These are phyloP conservation scores for Barnettozyma salicaria DNA, from an alignment of 805 yeast species.

Conservation along the genomic window DNA sequence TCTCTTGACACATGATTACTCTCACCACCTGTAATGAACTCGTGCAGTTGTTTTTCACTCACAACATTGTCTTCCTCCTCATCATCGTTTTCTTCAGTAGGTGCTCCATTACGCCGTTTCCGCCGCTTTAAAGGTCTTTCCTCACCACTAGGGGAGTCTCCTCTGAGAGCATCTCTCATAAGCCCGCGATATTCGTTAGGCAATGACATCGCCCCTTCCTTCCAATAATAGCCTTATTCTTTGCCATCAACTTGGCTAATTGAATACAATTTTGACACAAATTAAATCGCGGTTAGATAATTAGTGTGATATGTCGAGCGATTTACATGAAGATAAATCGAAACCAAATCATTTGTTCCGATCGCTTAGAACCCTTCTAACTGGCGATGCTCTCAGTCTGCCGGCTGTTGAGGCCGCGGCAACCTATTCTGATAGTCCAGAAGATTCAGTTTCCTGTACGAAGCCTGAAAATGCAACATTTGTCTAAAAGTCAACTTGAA, in stretches of 20 bases:
- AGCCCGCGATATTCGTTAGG: constrained; percentile 21
- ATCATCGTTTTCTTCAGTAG: constrained; percentile 24
- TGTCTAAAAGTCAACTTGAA: background rate
- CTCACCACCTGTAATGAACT: background rate
- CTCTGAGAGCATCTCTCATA: constrained; percentile 17
- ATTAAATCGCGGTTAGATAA: background rate
- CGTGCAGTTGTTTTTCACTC: background rate
- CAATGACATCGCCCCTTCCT: constrained; percentile 9
- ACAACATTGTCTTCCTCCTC: background rate
- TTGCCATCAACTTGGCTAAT: background rate
- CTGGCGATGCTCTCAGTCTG: too few relatives aligned
- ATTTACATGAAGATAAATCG: too few relatives aligned
- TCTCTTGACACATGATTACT: background rate
- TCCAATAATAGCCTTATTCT: constrained; percentile 9
- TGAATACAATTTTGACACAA: constrained; percentile 5
- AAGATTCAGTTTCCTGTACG: too few relatives aligned
- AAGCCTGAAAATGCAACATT: constrained; percentile 3
- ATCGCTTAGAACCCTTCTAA: too few relatives aligned
- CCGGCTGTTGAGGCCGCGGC: too few relatives aligned
- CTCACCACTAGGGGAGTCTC: background rate
- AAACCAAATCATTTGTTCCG: too few relatives aligned
- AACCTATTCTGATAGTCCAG: too few relatives aligned
- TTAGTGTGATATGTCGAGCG: too few relatives aligned
- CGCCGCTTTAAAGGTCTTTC: constrained; percentile 17
- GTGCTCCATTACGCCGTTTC: too few relatives aligned